Evolutionary conservation across 116 monocot species (phyloP).

Genomic region (Dioscorea cayenensis): DNA sequence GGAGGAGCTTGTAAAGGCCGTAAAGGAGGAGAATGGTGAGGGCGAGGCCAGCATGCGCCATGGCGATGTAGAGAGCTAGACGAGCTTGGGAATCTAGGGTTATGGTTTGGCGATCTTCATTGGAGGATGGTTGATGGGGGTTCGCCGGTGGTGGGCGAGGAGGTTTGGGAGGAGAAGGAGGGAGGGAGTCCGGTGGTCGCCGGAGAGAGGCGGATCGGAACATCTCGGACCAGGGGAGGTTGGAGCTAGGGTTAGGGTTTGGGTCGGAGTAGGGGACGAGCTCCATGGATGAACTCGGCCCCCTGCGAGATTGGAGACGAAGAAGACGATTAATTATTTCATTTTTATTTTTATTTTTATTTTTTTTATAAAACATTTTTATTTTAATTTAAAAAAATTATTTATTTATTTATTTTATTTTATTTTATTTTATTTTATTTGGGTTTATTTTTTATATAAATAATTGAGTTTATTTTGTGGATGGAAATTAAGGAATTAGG

Average conservation of each 20-base stretch:
- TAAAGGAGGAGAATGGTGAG: constrained; percentile 44
- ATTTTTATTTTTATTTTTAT: too few species aligned
- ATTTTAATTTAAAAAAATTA: too few species aligned
- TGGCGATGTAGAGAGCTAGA: constrained; percentile 63
- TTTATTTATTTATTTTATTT: neutral
- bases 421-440: neutral
- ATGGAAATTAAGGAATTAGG: too few species aligned
- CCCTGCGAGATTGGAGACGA: neutral
- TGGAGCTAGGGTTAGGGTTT: constrained; percentile 3
- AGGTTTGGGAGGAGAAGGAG: neutral
- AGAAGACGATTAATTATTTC: neutral
- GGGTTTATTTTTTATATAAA: too few species aligned
- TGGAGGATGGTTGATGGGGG: neutral
- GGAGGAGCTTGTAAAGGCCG: constrained; percentile 50
- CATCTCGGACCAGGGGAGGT: constrained; percentile 2
- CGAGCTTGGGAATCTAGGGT: constrained; percentile 20
- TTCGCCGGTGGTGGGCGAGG: neutral
- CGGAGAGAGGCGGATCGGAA: constrained; percentile 3
- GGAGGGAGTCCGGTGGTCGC: constrained; percentile 16
- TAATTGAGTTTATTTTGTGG: too few species aligned
- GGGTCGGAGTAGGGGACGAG: constrained; percentile 12
- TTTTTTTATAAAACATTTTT: too few species aligned
- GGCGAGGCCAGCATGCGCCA: constrained; percentile 63
- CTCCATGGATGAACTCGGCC: constrained; percentile 7
- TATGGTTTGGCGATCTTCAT: neutral